Percentiles rank a stretch among this genome's conserved stretches.
Conservation (phyloP, 2,329 filamentous ascomycete genomes). For the Graphium sp. region DNA sequence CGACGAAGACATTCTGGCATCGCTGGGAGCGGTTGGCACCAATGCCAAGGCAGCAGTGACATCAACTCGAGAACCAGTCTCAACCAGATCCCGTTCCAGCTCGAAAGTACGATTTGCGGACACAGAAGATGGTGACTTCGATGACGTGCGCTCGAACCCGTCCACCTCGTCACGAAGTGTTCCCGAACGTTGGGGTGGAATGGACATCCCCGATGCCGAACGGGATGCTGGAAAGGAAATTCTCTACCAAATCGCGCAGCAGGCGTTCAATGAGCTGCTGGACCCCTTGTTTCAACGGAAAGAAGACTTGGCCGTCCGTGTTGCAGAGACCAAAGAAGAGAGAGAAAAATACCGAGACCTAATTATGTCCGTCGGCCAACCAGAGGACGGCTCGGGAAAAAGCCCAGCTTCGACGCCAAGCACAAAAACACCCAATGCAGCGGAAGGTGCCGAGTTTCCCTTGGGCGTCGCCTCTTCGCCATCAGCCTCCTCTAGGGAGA, state of each 20-base stretch:
- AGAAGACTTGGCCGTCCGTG: slow-evolving; percentile 59
- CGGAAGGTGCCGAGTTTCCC: not conserved
- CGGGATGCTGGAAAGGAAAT: slow-evolving; percentile 75
- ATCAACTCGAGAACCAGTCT: slow-evolving; percentile 20
- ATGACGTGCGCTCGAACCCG: slow-evolving; percentile 54
- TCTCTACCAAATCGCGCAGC: slow-evolving; percentile 78
- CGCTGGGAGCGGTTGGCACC: slow-evolving; percentile 13
- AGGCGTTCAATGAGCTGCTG: slow-evolving; percentile 83
- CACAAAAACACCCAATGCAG: not conserved
- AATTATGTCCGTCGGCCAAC: slow-evolving; percentile 20
- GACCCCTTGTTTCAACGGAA: slow-evolving; percentile 70
- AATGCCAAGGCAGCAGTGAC: slow-evolving; percentile 10
- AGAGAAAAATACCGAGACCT: slow-evolving; percentile 38
- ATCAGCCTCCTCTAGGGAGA: too few relatives aligned
- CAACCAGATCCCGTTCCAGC: slow-evolving; percentile 49
- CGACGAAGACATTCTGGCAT: slow-evolving; percentile 36
- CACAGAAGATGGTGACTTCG: slow-evolving; percentile 52
- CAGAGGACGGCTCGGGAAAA: slow-evolving; percentile 2
- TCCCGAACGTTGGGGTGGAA: slow-evolving; percentile 62
- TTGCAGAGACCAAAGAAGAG: slow-evolving; percentile 42
- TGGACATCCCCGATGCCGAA: slow-evolving; percentile 66
- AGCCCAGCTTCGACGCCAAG: not conserved
- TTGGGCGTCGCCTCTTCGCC: too few relatives aligned
- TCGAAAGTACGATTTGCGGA: slow-evolving; percentile 68
- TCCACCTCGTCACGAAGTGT: slow-evolving; percentile 58